phyloP scores from a whole-genome alignment of 1,284 basidiomycete genomes.

The Austroboletus niveus region DNA sequence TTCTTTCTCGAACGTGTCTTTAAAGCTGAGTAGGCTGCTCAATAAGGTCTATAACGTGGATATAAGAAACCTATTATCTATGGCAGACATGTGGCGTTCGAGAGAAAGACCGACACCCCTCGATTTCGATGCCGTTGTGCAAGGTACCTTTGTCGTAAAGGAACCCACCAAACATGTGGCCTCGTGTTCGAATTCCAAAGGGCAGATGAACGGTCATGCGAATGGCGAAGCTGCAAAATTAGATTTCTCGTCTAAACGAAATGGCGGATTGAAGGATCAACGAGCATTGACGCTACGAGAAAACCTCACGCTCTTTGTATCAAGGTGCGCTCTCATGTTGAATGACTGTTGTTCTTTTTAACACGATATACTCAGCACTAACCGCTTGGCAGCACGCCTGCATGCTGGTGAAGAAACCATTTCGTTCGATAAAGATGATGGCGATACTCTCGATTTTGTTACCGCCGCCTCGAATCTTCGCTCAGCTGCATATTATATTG shows the following conservation, averaged over 20 bases:
- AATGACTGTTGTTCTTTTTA: not conserved
- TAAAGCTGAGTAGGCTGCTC: not conserved
- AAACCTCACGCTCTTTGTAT: slow-evolving; percentile 78
- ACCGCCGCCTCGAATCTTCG: slow-evolving; percentile 93
- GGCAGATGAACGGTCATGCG: slow-evolving; percentile 23
- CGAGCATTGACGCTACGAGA: slow-evolving; percentile 72
- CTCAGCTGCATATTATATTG: slow-evolving; percentile 87
- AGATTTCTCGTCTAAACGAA: slow-evolving; percentile 16
- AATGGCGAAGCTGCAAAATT: slow-evolving; percentile 19
- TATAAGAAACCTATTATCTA: slow-evolving; percentile 84
- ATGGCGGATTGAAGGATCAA: slow-evolving; percentile 74
- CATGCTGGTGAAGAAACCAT: slow-evolving; percentile 75
- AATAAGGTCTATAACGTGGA: slow-evolving; percentile 88
- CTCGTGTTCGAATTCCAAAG: slow-evolving; percentile 12
- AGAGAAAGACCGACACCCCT: slow-evolving; percentile 84
- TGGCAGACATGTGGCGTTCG: slow-evolving; percentile 98
- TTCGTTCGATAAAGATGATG: slow-evolving; percentile 97
- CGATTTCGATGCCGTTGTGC: slow-evolving; percentile 71
- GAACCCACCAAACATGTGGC: slow-evolving; percentile 11
- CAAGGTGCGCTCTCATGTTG: slow-evolving; percentile 52
- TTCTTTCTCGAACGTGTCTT: not conserved
- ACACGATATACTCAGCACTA: slow-evolving; percentile 51
- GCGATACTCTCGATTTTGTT: slow-evolving; percentile 95
- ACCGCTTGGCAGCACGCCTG: slow-evolving; percentile 74
- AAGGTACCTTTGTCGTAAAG: slow-evolving; percentile 52